These are phyloP conservation scores for Aeminium ludgeri DNA, from an alignment of 495 filamentous ascomycete genomes.

Conservation along the genomic window DNA sequence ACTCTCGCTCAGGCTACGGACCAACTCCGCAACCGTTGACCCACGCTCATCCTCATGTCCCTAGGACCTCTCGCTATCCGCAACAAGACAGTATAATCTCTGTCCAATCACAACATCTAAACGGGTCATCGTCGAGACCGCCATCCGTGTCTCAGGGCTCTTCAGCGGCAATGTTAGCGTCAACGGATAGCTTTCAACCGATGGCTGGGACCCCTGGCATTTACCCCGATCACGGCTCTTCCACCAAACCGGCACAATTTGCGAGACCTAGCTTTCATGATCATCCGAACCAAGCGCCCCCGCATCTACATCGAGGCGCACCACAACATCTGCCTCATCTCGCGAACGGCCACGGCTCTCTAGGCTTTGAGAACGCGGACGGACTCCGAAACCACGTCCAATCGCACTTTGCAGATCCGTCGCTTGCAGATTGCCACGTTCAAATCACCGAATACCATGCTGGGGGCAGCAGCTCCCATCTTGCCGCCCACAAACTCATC, in stretches of 20 bases:
- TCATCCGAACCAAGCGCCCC: too few species aligned
- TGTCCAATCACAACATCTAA: constrained; percentile 1
- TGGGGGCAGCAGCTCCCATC: neutral
- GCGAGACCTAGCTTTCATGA: too few species aligned
- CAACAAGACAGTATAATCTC: constrained; percentile 9
- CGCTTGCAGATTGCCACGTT: constrained; percentile 22
- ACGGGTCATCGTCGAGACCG: constrained; percentile 1
- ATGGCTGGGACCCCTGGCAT: too few species aligned
- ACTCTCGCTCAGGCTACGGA: neutral
- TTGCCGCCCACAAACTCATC: constrained; percentile 21
- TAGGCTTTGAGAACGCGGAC: constrained; percentile 7
- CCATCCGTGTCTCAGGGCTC: constrained; percentile 6
- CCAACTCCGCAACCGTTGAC: neutral
- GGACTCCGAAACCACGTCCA: constrained; percentile 17
- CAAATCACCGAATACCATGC: constrained; percentile 11
- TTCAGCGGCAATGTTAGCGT: neutral
- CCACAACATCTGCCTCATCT: too few species aligned
- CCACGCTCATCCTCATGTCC: constrained; percentile 1
- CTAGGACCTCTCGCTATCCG: constrained; percentile 5
- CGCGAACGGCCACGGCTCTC: too few species aligned
- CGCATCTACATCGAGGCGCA: too few species aligned
- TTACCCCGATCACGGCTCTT: too few species aligned
- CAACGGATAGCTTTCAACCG: too few species aligned
- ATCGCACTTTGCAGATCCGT: constrained; percentile 18
- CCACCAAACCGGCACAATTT: too few species aligned